Percentiles rank a stretch among this genome's conserved stretches.
Conservation (phyloP, 768 basidiomycete species). For the Rhizopogon vulgaris region DNA sequence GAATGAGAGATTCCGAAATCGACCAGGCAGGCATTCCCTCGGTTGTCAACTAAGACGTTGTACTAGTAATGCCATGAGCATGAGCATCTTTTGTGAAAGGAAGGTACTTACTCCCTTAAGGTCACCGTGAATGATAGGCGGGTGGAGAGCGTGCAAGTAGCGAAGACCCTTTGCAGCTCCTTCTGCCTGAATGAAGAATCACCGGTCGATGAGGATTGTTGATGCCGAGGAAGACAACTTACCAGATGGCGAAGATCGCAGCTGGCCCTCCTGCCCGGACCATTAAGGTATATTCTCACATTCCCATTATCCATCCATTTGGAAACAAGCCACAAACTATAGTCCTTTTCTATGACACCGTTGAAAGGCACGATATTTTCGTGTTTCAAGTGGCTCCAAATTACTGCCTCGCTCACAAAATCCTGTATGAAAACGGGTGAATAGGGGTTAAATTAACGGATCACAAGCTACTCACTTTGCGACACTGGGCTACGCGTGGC, state of each 20-base stretch:
- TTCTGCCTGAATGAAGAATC: background rate
- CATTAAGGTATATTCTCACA: slow-evolving; percentile 7
- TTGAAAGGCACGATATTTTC: slow-evolving; percentile 21
- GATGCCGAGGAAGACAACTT: background rate
- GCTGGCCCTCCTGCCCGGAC: background rate
- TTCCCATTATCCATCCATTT: slow-evolving; percentile 16
- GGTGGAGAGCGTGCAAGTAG: slow-evolving; percentile 19
- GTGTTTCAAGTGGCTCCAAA: slow-evolving; percentile 21
- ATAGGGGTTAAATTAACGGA: background rate
- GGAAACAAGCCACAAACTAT: slow-evolving; percentile 18
- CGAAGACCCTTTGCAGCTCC: slow-evolving; percentile 16
- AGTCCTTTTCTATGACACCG: slow-evolving; percentile 11
- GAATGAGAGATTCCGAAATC: slow-evolving; percentile 24
- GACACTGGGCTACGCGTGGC: background rate
- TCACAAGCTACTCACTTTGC: background rate
- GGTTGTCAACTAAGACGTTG: slow-evolving; percentile 17
- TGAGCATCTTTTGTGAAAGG: background rate
- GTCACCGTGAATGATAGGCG: slow-evolving; percentile 34
- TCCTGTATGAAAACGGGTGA: slow-evolving; percentile 4
- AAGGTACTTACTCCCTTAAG: slow-evolving; percentile 28
- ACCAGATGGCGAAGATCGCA: slow-evolving; percentile 7
- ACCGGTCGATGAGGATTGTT: background rate
- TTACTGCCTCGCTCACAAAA: slow-evolving; percentile 21
- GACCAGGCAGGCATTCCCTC: slow-evolving; percentile 11
- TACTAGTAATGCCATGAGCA: slow-evolving; percentile 9